Conservation (phyloP, 331 rosid genomes). For the Saraca asoca region DNA sequence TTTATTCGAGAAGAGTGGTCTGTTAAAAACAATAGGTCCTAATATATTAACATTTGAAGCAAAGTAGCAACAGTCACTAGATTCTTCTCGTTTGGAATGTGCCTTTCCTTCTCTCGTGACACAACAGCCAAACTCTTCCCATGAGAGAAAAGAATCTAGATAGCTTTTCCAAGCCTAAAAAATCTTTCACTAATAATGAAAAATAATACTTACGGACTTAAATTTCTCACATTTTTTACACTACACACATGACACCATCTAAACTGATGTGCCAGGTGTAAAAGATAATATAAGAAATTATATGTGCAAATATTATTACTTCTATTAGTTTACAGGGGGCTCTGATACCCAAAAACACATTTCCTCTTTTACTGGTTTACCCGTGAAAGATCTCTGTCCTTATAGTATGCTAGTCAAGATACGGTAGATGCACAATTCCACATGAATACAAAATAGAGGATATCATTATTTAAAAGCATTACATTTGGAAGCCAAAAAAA, state of each 20-base stretch:
- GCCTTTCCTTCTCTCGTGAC: slow-evolving; percentile 55
- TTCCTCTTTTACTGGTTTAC: slow-evolving; percentile 37
- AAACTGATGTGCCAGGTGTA: too few species aligned
- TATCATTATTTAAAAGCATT: slow-evolving; percentile 34
- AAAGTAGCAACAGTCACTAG: slow-evolving; percentile 44
- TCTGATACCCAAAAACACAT: slow-evolving; percentile 11
- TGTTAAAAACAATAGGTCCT: slow-evolving; percentile 27
- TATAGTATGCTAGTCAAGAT: slow-evolving; percentile 36
- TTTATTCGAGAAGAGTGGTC: slow-evolving; percentile 33
- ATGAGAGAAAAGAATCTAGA: slow-evolving; percentile 52
- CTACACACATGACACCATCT: too few species aligned
- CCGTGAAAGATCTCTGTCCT: slow-evolving; percentile 45
- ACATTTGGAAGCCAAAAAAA: slow-evolving; percentile 30
- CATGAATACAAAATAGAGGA: slow-evolving; percentile 37
- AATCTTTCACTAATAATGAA: slow-evolving; percentile 1
- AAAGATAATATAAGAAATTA: too few species aligned
- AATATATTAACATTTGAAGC: background rate
- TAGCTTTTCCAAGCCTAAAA: slow-evolving; percentile 39
- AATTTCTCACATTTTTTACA: too few species aligned
- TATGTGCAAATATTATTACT: too few species aligned
- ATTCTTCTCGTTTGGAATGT: slow-evolving; percentile 47
- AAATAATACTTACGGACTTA: too few species aligned
- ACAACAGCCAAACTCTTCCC: slow-evolving; percentile 60
- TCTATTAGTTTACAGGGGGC: too few species aligned
- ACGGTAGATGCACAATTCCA: slow-evolving; percentile 36